Evolutionary conservation across 108 stramenopile genomes (phyloP), one percentile per base, ranked within the genome.

Genomic region (Discostella stelligeroides): DNA sequence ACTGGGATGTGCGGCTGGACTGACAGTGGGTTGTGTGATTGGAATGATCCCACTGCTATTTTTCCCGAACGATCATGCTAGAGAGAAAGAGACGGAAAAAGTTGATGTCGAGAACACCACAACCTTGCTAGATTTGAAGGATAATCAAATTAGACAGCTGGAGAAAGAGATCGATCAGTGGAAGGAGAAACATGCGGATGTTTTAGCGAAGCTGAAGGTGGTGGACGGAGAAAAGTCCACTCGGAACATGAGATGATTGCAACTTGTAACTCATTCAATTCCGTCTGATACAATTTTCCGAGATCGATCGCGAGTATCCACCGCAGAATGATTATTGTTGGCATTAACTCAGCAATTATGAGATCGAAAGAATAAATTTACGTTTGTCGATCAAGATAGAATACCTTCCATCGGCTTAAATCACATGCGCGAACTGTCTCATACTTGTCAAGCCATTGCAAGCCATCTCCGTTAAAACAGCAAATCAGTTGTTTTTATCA

Each of bases 41-140:
- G 98, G 98, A 10, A 99, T 99, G 98, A 85, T 93, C 58, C 97
- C 97, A 4, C 79, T 99, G 13, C 62, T 97, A 20, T 92, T 96
- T 57, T 73, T 88, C 55, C 53, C 66, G 9, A 25, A 53, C 13
- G 85, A 82, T 66, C 15, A 40, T 43, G 27, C 60, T 13, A 66
- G 46, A 39, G 34, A 34, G 8, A 58, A 45, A 9, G 60, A 30
- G 38, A 46, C 29, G 25, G 14, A 50, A 9, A 3, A 50, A 2
- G 14, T 28, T 11, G 17, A 23, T 25, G 43, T 41, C 24, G 42
- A 42, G 13, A 14, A 25, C 14, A 21, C 55, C 37, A 39, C 62
- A 46, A 21, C 63, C 15, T 63, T 45, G 11, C 5, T 46, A 42
- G 21, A 63, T 2, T 23, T 45, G 25, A 12, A 45, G 23, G 21